phyloP scores from a whole-genome alignment of 2,329 filamentous ascomycete species.

The Lecanicillium sp. region DNA sequence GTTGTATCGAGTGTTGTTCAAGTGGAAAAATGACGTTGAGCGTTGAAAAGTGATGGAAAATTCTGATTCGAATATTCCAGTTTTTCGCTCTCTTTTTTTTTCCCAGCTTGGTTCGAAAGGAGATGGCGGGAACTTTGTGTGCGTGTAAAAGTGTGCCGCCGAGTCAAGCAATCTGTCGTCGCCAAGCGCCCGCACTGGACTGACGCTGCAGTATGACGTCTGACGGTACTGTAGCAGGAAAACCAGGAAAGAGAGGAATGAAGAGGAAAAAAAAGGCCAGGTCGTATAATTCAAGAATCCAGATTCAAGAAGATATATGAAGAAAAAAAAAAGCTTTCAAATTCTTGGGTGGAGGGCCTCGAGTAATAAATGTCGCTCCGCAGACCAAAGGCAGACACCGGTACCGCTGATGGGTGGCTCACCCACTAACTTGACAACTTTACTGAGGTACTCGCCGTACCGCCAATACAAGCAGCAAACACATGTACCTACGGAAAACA shows the following conservation, averaged over 20 bases:
- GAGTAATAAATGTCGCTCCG: slow-evolving; percentile 4
- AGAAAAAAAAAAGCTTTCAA: slow-evolving; percentile 1
- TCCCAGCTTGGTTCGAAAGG: too few relatives aligned
- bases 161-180: slow-evolving; percentile 6
- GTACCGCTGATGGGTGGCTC: neutral
- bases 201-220: slow-evolving; percentile 11
- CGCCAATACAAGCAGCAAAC: too few relatives aligned
- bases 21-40: too few relatives aligned
- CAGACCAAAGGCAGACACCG: neutral
- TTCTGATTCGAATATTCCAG: too few relatives aligned
- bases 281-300: neutral
- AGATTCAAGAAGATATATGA: neutral
- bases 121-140: too few relatives aligned
- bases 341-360: slow-evolving; percentile 3
- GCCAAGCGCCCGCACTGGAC: slow-evolving; percentile 8
- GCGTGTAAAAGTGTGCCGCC: neutral
- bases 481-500: too few relatives aligned
- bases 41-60: too few relatives aligned
- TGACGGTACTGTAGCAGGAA: slow-evolving; percentile 9
- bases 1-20: too few relatives aligned
- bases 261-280: slow-evolving; percentile 4
- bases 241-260: neutral
- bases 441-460: too few relatives aligned
- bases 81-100: neutral
- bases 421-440: neutral